Conservation (phyloP, 2,329 filamentous ascomycete species). For the Fusarium kyushuense region DNA sequence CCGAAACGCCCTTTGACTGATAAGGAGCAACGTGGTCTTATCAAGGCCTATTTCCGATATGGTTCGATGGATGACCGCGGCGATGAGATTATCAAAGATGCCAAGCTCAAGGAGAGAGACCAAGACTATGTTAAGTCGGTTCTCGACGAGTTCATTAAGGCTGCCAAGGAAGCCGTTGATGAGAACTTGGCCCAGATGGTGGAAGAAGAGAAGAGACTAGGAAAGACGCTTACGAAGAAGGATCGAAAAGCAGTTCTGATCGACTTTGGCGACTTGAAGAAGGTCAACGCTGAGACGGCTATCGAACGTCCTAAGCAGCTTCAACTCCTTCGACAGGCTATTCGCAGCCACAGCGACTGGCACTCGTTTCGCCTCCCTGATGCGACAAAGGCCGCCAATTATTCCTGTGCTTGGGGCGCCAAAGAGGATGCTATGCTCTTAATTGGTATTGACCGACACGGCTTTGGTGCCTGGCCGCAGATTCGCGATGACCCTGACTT, state of each 20-base stretch:
- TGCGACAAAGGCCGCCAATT: conserved; percentile 91
- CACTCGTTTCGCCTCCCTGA: conserved; percentile 87
- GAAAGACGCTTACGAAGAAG: conserved; percentile 91
- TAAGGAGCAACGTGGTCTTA: conserved; percentile 92
- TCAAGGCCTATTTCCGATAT: conserved; percentile 90
- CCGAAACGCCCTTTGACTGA: conserved; percentile 91
- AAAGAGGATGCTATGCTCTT: conserved; percentile 98
- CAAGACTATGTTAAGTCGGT: conserved; percentile 80
- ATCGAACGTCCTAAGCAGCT: conserved; percentile 92
- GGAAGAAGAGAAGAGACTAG: conserved; percentile 83
- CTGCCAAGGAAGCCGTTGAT: conserved; percentile 70
- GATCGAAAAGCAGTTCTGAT: conserved; percentile 97
- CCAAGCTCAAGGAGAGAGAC: conserved; percentile 85
- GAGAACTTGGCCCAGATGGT: conserved; percentile 78
- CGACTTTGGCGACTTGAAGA: conserved; percentile 92
- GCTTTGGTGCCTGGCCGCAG: conserved; percentile 94
- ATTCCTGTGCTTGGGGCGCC: conserved; percentile 91
- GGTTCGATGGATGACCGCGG: conserved; percentile 89
- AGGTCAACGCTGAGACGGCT: conserved; percentile 95
- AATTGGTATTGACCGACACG: conserved; percentile 90
- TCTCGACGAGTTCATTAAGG: conserved; percentile 77
- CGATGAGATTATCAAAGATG: conserved; percentile 88
- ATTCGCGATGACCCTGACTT: conserved; percentile 94
- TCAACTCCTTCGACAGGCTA: conserved; percentile 81
- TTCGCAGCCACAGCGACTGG: conserved; percentile 75